Conservation (phyloP, 2,329 filamentous ascomycete genomes). For the Apiospora pterosperma region DNA sequence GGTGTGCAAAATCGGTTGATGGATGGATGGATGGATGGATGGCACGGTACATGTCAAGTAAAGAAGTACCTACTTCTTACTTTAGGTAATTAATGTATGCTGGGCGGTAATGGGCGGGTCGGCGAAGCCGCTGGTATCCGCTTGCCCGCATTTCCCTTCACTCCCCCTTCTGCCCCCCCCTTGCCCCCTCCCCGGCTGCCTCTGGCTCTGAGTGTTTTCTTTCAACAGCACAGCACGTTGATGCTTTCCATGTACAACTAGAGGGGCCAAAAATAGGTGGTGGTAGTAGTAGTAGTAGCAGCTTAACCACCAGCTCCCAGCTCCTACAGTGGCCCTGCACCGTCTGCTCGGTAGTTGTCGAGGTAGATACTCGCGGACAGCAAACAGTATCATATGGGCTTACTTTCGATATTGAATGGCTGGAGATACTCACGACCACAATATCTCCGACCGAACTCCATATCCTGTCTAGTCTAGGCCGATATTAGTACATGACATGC, state of each 20-base stretch:
- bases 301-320: too few relatives aligned
- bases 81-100: too few relatives aligned
- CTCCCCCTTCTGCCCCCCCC: too few relatives aligned
- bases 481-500: too few relatives aligned
- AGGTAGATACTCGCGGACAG: not conserved
- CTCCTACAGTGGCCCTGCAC: not conserved
- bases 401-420: not conserved
- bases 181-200: not conserved
- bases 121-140: constrained; percentile 1
- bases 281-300: too few relatives aligned
- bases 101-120: not conserved
- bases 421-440: not conserved
- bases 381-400: not conserved
- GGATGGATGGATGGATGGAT: too few relatives aligned
- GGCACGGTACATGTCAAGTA: too few relatives aligned
- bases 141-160: not conserved
- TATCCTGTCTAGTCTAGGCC: too few relatives aligned
- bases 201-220: not conserved
- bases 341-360: not conserved
- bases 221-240: not conserved
- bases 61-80: too few relatives aligned
- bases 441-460: not conserved
- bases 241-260: not conserved
- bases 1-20: not conserved
- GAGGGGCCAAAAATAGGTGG: not conserved